Conservation (phyloP, 208 protist genomes). For the Angomonas ambiguus region DNA sequence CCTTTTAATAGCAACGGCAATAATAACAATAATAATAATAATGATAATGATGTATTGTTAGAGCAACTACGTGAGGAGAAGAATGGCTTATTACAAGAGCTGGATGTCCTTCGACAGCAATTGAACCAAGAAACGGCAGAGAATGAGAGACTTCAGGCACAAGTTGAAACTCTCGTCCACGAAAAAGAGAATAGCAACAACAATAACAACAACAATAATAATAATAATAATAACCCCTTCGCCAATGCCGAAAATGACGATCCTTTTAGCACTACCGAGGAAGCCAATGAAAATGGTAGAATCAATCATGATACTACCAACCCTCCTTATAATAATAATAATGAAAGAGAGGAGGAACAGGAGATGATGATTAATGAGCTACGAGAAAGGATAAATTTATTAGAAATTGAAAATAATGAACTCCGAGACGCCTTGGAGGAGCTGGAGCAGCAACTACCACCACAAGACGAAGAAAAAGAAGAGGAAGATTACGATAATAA, state of each 20-base stretch:
- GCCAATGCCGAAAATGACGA: conserved; percentile 5
- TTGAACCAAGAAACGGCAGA: too few species aligned
- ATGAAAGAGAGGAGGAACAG: not conserved
- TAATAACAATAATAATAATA: conserved; percentile 2
- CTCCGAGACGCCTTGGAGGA: too few species aligned
- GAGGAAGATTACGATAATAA: not conserved
- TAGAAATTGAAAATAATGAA: too few species aligned
- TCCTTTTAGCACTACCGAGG: not conserved
- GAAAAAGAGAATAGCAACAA: too few species aligned
- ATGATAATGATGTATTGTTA: not conserved
- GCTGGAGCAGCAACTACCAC: too few species aligned
- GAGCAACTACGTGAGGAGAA: too few species aligned
- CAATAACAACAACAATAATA: conserved; percentile 8
- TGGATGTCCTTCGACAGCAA: too few species aligned
- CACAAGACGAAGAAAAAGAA: not conserved
- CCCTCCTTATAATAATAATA: conserved; percentile 4
- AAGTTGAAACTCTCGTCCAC: too few species aligned
- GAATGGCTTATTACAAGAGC: too few species aligned
- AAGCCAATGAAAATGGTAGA: not conserved
- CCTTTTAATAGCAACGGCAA: too few species aligned
- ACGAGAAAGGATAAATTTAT: not conserved
- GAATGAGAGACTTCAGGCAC: too few species aligned
- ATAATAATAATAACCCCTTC: not conserved
- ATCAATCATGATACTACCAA: too few species aligned
- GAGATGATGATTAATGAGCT: not conserved